phyloP scores from a whole-genome alignment of 495 filamentous ascomycete genomes.

The Sordaria brevicollis region DNA sequence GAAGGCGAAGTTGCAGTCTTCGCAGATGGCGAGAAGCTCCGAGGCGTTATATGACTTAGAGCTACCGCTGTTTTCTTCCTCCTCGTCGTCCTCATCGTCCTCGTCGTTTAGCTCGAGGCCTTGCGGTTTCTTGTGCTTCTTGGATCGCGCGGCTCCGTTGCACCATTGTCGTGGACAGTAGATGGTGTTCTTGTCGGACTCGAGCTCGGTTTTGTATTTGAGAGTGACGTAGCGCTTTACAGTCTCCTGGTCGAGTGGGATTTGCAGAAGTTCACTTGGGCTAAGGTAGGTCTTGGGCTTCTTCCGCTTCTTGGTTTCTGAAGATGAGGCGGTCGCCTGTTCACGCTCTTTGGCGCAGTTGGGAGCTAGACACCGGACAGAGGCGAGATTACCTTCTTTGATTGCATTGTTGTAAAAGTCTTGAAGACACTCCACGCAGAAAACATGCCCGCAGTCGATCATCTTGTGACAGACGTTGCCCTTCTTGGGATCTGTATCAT shows the following conservation, averaged over 20 bases:
- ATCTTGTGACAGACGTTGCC: slow-evolving; percentile 70
- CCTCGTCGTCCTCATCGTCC: slow-evolving; percentile 26
- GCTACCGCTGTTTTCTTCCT: slow-evolving; percentile 17
- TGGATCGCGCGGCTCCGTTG: slow-evolving; percentile 76
- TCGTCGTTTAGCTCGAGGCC: slow-evolving; percentile 40
- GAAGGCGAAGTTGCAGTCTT: slow-evolving; percentile 86
- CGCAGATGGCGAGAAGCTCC: slow-evolving; percentile 64
- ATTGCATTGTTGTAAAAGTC: slow-evolving; percentile 87
- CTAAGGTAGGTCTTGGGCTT: slow-evolving; percentile 56
- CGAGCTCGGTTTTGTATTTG: slow-evolving; percentile 84
- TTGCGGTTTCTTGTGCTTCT: slow-evolving; percentile 62
- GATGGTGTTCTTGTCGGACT: slow-evolving; percentile 83
- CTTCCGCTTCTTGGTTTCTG: slow-evolving; percentile 21
- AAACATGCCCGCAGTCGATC: slow-evolving; percentile 76
- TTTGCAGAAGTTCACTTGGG: slow-evolving; percentile 81
- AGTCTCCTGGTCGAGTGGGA: slow-evolving; percentile 59
- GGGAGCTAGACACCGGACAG: slow-evolving; percentile 66
- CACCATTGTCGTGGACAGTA: slow-evolving; percentile 94
- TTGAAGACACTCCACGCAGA: slow-evolving; percentile 73
- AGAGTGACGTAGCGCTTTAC: slow-evolving; percentile 81
- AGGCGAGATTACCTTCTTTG: slow-evolving; percentile 66
- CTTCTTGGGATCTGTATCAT: slow-evolving; percentile 77
- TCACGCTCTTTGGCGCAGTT: slow-evolving; percentile 58
- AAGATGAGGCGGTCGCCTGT: slow-evolving; percentile 14
- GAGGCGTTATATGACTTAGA: slow-evolving; percentile 11